These are phyloP conservation scores for Nannochloris sp. DNA, from an alignment of 139 green algal species.

Conservation along the genomic window DNA sequence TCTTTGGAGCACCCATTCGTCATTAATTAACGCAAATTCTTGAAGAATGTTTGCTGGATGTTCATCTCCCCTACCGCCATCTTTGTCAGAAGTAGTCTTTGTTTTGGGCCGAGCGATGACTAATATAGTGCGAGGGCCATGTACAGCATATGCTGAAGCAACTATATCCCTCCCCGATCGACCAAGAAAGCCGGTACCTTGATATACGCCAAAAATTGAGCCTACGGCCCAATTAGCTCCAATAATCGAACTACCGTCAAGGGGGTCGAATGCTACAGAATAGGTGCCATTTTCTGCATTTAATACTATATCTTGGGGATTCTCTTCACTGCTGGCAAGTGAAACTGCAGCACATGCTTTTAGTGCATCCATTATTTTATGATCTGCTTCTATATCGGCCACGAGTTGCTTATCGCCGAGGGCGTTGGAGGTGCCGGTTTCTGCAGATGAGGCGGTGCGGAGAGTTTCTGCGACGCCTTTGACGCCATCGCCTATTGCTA, in stretches of 20 bases:
- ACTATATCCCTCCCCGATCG: conserved; percentile 42
- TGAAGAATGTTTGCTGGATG: conserved; percentile 23
- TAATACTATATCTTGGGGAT: conserved; percentile 39
- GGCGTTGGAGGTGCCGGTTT: conserved; percentile 32
- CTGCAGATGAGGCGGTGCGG: neutral
- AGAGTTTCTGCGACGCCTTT: neutral
- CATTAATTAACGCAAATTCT: conserved; percentile 27
- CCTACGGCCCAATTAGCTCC: conserved; percentile 73
- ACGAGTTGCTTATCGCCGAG: conserved; percentile 61
- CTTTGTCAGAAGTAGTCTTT: neutral
- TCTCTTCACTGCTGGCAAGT: conserved; percentile 67
- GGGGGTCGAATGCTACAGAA: conserved; percentile 72
- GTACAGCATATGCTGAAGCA: conserved; percentile 69
- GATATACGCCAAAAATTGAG: conserved; percentile 79
- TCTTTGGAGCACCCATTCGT: conserved; percentile 19
- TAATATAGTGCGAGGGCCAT: conserved; percentile 70
- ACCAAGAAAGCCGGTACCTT: conserved; percentile 45
- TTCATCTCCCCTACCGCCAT: neutral
- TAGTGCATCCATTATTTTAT: conserved; percentile 18
- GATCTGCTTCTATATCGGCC: conserved; percentile 63
- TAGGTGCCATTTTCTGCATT: conserved; percentile 10
- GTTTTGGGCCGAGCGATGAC: conserved; percentile 47
- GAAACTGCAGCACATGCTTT: conserved; percentile 28
- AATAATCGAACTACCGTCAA: conserved; percentile 75
- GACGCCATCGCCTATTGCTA: neutral